A percentile compares a stretch with the other conserved stretches of the same genome.
phyloP scores from a whole-genome alignment of 2,329 filamentous ascomycete species.

The Epichloe coenophiala region DNA sequence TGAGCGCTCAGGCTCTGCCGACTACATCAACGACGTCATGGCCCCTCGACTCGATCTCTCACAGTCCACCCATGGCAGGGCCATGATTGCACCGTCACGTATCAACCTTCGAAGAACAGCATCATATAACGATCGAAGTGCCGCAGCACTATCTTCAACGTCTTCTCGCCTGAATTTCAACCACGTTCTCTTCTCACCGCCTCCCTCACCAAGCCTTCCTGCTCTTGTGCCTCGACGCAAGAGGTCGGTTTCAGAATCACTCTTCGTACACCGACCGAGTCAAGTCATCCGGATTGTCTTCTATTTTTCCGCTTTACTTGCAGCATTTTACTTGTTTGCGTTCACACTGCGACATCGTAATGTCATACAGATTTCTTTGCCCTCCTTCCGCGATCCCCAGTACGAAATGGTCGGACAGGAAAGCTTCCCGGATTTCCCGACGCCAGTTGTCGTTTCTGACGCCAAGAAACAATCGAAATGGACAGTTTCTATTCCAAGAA shows the following conservation, averaged over 20 bases:
- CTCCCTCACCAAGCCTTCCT: constrained; percentile 59
- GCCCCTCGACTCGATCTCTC: constrained; percentile 32
- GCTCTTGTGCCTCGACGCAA: constrained; percentile 52
- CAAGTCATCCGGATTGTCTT: constrained; percentile 42
- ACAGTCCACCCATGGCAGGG: constrained; percentile 30
- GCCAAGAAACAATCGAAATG: constrained; percentile 52
- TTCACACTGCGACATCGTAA: constrained; percentile 16
- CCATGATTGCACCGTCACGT: constrained; percentile 39
- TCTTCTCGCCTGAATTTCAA: constrained; percentile 53
- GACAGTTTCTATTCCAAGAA: constrained; percentile 67
- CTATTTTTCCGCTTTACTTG: constrained; percentile 36
- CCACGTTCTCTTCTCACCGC: constrained; percentile 51
- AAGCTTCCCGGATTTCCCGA: constrained; percentile 56
- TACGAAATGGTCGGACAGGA: constrained; percentile 57
- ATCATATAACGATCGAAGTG: constrained; percentile 38
- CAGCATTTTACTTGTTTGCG: constrained; percentile 35
- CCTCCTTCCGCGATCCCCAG: constrained; percentile 34
- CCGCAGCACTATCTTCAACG: constrained; percentile 38
- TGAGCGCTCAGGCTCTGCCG: neutral
- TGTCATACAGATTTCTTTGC: constrained; percentile 16
- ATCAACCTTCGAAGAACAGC: constrained; percentile 45
- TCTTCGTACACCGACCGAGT: constrained; percentile 34
- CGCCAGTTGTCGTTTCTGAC: constrained; percentile 58
- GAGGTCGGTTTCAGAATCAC: constrained; percentile 40
- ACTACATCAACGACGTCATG: constrained; percentile 21